Evolutionary conservation across 2,329 filamentous ascomycete species (phyloP), one percentile per base, ranked within the genome.

Genomic region (Sordariomycetes sp.): DNA sequence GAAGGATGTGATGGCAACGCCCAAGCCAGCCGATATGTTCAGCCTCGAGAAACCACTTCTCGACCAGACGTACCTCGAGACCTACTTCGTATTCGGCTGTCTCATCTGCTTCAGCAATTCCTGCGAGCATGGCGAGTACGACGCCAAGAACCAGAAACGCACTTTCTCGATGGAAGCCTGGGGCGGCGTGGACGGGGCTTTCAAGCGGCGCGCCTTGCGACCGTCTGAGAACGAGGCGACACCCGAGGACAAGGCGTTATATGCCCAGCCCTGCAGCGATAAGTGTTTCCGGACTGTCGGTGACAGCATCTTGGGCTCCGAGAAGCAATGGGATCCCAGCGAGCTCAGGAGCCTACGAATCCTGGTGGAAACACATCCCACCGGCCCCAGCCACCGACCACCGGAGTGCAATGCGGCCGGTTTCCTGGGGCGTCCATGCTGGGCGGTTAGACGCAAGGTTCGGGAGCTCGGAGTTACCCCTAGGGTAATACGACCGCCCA

Each of bases 71-170:
- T 57, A 57, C 25, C 65, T 84, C 25, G 77, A 78, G 54, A 83
- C 79, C 1, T 82, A 83, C 64, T 75, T 76, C 35, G 73, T 80
- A 11, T 72, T 84, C 18, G 79, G 78, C 14, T 85, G 81, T 62
- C 68, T 82, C n/a, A 77, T 83, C 56, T 85, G 81, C 67, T 80
- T 76, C 64, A 79, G 79, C 55, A 78, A 83, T 65, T 82, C 80
- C 14, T 85, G 81, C 60, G 81, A 84, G 64, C 81, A 85, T 61
- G 81, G 81, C 53, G 80, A 83, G 58, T 83, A 82, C 56, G 78
- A 81, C 58, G 76, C 78, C 55, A 79, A 69, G 53, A 75, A 76
- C 53, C 66, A 80, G 60, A 79, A 81, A 63, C 74, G 77, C 37
- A 78, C 76, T 3, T 79, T 83, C 63, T 80, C 79, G 3, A 70